A percentile compares a stretch with the other conserved stretches of the same genome.
These are phyloP conservation scores for Onygenales sp. DNA, from an alignment of 2,329 filamentous ascomycete genomes.

Conservation along the genomic window DNA sequence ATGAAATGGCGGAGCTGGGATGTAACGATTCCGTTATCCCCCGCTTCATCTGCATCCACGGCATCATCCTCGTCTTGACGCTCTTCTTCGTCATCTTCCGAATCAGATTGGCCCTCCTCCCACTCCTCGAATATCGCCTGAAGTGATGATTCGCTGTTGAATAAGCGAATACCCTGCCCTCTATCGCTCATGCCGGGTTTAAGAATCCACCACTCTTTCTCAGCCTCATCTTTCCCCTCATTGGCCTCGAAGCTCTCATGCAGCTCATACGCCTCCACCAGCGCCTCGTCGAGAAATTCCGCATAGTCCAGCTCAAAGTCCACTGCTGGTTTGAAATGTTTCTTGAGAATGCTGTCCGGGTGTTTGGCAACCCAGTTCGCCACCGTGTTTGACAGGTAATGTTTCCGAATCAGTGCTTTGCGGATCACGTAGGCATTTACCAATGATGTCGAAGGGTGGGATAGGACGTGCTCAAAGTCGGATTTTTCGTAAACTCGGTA, in stretches of 20 bases:
- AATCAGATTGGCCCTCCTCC: conserved; percentile 61
- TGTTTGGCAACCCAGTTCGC: conserved; percentile 80
- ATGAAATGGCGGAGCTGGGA: conserved; percentile 94
- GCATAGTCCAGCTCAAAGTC: conserved; percentile 94
- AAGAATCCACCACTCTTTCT: conserved; percentile 88
- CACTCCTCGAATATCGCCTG: conserved; percentile 82
- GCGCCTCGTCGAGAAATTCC: conserved; percentile 88
- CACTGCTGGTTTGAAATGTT: conserved; percentile 67
- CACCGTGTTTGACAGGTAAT: conserved; percentile 78
- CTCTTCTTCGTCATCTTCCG: conserved; percentile 44
- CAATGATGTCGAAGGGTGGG: conserved; percentile 52
- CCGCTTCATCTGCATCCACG: conserved; percentile 24
- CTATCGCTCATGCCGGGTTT: conserved; percentile 97
- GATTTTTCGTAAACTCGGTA: conserved; percentile 80
- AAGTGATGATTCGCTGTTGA: conserved; percentile 76
- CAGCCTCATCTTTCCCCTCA: conserved; percentile 50
- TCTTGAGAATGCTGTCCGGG: conserved; percentile 57
- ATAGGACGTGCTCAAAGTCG: conserved; percentile 67
- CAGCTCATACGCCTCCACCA: conserved; percentile 83
- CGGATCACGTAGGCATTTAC: conserved; percentile 90
- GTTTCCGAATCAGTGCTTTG: conserved; percentile 92
- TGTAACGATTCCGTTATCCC: conserved; percentile 56
- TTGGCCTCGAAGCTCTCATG: conserved; percentile 68
- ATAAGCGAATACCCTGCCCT: conserved; percentile 84
- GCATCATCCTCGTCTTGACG: conserved; percentile 23